Conservation (phyloP, 2,329 filamentous ascomycete species). For the Exserohilum turcica region DNA sequence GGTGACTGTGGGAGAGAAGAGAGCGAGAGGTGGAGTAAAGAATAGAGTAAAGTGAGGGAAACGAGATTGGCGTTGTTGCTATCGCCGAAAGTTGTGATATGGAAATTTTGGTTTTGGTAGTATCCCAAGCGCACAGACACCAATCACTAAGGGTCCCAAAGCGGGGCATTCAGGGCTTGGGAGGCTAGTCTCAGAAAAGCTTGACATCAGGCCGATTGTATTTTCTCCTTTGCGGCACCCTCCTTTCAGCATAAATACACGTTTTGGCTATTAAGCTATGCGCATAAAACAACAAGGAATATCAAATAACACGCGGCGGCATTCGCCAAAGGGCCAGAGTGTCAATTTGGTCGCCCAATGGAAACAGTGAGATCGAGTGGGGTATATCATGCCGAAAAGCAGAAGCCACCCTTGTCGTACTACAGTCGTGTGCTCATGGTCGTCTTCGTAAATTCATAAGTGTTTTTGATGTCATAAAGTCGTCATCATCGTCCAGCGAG, state of each 20-base stretch:
- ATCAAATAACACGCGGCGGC: neutral
- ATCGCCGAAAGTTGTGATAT: constrained; percentile 20
- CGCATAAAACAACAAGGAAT: neutral
- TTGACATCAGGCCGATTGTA: constrained; percentile 6
- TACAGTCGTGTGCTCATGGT: constrained; percentile 21
- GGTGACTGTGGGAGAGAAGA: constrained; percentile 4
- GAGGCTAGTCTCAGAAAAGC: constrained; percentile 7
- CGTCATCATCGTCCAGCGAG: constrained; percentile 6
- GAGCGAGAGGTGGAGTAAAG: constrained; percentile 6
- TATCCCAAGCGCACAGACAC: constrained; percentile 23
- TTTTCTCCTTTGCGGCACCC: constrained; percentile 1
- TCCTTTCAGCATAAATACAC: neutral
- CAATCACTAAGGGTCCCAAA: constrained; percentile 11
- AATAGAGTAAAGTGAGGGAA: constrained; percentile 8
- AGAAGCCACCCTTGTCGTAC: constrained; percentile 31
- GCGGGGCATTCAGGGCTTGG: constrained; percentile 13
- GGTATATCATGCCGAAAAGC: constrained; percentile 43
- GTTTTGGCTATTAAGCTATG: constrained; percentile 2
- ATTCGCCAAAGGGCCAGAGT: neutral
- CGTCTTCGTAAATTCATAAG: constrained; percentile 27
- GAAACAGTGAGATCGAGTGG: constrained; percentile 27
- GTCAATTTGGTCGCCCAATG: constrained; percentile 14
- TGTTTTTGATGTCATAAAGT: constrained; percentile 18
- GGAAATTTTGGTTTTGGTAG: constrained; percentile 39
- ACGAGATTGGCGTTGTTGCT: constrained; percentile 19